Evolutionary conservation across 768 basidiomycete genomes (phyloP), one percentile per base, ranked within the genome.

Genomic region (Candolleomyces eurysporus): DNA sequence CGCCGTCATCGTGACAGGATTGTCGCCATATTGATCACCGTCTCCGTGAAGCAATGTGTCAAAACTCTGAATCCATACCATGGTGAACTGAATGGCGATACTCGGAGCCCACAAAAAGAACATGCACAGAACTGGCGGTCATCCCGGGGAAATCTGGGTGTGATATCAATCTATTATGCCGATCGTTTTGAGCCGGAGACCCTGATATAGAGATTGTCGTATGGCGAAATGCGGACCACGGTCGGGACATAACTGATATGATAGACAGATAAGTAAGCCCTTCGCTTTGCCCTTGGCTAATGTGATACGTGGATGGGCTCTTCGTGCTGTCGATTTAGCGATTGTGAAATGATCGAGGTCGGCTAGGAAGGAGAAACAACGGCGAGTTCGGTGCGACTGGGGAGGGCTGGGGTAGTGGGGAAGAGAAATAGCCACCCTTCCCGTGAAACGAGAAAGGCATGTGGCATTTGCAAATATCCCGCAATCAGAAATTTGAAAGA

Each of bases 321-420:
- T 22, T 51, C 49, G 22, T 14, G 49, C 16, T 22, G 49, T 21
- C 49, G 21, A 48, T 50, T 30, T 13, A 50, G 19, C 14, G 52
- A 54, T 54, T 54, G 52, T 54, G 52, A 54, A 17, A 13, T 54
- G 52, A 52, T 52, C 51, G 51, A 52, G 31, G 22, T 52, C 22
- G 51, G 51, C 22, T 26, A 26, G 26, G 26, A 26, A 26, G 14
- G 32, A 39, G 30, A 31, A 11, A 32, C 11, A 13, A 54, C 52
- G 52, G 52, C 14, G 52, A 54, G 14, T 39, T 39, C 52, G 52
- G 52, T 17, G 32, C 52, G 52, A 31, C 14, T 17, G 32, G 52
- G 52, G 32, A 54, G 32, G 19, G 17, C 14, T 22, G 52, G 17
- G 21, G 52, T 17, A 39, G n/a, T 7, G 52, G 16, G 30, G 16